These are phyloP conservation scores for Aspergillus pseudoterreus DNA, from an alignment of 2,329 filamentous ascomycete species.

Conservation along the genomic window DNA sequence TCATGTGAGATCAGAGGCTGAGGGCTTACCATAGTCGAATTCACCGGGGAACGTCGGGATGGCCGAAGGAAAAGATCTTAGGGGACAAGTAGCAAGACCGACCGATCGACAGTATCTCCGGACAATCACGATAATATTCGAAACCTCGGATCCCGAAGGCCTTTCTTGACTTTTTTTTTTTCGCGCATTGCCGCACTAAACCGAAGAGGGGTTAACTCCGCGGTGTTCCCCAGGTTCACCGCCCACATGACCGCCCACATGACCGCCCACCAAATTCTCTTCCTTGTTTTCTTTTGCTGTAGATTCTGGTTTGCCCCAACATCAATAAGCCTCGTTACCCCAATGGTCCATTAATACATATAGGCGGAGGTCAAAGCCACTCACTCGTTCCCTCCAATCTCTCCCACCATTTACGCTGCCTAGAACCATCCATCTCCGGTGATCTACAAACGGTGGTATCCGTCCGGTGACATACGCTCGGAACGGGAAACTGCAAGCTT, in stretches of 20 bases:
- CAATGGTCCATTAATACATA: not conserved
- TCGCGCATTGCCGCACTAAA: conserved; percentile 4
- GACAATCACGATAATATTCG: conserved; percentile 7
- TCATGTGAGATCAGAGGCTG: not conserved
- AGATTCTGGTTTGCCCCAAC: not conserved
- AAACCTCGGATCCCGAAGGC: conserved; percentile 4
- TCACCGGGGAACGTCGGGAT: not conserved
- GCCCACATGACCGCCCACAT: conserved; percentile 18
- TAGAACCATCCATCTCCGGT: not conserved
- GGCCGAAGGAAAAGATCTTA: not conserved
- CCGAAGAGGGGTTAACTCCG: conserved; percentile 5
- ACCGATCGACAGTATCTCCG: conserved; percentile 2
- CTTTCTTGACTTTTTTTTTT: not conserved
- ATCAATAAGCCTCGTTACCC: not conserved
- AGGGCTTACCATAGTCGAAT: not conserved
- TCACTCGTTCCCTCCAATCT: not conserved
- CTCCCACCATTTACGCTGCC: not conserved
- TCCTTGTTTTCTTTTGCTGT: not conserved
- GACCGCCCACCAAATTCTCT: conserved; percentile 4
- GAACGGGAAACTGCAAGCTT: not conserved
- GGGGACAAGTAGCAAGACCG: not conserved
- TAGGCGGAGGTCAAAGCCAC: not conserved
- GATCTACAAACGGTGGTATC: not conserved
- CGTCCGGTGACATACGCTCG: not conserved
- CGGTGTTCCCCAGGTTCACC: conserved; percentile 10